Percentiles rank a stretch among this genome's conserved stretches.
These are phyloP conservation scores for Acacia melanoxylon DNA, from an alignment of 306 rosid genomes.

Conservation along the genomic window DNA sequence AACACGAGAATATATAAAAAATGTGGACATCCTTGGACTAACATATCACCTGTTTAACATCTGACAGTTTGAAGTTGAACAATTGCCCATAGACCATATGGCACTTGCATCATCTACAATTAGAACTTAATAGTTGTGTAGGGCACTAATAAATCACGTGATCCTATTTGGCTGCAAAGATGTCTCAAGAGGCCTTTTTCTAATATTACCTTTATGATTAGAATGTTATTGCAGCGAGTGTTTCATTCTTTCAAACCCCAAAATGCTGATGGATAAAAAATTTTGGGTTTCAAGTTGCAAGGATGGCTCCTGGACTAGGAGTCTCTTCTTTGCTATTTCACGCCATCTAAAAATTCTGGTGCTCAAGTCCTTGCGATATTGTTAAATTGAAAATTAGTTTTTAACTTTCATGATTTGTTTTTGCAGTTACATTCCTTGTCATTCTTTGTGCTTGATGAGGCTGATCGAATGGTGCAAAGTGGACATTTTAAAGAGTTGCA, in stretches of 20 bases:
- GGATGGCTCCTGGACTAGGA: background rate
- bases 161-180: background rate
- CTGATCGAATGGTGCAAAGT: conserved; percentile 91
- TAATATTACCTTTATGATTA: background rate
- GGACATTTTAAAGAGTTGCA: conserved; percentile 94
- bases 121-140: background rate
- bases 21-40: background rate
- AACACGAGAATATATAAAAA: background rate
- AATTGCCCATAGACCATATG: background rate
- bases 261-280: background rate
- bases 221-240: background rate
- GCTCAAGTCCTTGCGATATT: background rate
- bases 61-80: background rate
- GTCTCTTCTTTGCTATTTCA: background rate
- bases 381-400: conserved; percentile 25
- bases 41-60: background rate
- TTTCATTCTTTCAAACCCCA: background rate
- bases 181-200: background rate
- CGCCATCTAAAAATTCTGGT: background rate
- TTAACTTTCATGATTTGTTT: conserved; percentile 33
- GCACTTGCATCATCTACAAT: background rate
- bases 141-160: background rate
- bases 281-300: background rate
- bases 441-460: conserved; percentile 95
- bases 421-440: conserved; percentile 90